Evolutionary conservation across 306 rosid species (phyloP).

Genomic region (Malus sylvestris): DNA sequence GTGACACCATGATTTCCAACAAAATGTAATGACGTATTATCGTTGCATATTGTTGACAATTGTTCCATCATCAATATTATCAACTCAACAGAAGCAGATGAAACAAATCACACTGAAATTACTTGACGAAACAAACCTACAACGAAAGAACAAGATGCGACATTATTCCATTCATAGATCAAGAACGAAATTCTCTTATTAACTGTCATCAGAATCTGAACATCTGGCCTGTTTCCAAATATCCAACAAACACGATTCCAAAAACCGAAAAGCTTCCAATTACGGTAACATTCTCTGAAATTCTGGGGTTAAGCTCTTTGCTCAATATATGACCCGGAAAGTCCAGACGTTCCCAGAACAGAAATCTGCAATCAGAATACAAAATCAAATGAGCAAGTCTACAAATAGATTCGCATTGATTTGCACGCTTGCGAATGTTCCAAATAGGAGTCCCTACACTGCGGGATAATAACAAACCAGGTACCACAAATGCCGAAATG

Average conservation of each 20-base stretch:
- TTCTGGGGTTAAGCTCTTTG: constrained; percentile 60
- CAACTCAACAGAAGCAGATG: background rate
- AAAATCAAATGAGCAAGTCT: background rate
- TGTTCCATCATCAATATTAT: background rate
- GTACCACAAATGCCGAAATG: background rate
- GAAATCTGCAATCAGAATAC: constrained; percentile 52
- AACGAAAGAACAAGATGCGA: background rate
- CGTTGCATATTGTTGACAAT: background rate
- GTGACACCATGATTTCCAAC: background rate
- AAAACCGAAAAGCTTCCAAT: constrained; percentile 25
- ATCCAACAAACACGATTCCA: constrained; percentile 22
- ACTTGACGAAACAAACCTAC: background rate
- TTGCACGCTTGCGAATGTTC: background rate
- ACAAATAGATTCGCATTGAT: background rate
- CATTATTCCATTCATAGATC: constrained; percentile 16
- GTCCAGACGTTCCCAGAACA: constrained; percentile 96
- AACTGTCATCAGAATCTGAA: constrained; percentile 27
- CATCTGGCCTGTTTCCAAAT: constrained; percentile 21
- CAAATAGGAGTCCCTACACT: background rate
- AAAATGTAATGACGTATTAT: background rate
- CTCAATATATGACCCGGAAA: constrained; percentile 87
- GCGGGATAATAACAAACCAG: background rate
- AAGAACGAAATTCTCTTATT: constrained; percentile 47
- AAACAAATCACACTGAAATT: constrained; percentile 8
- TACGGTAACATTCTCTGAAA: constrained; percentile 21